Conservation (phyloP, 345 rosid species). For the Camelina hispida region DNA sequence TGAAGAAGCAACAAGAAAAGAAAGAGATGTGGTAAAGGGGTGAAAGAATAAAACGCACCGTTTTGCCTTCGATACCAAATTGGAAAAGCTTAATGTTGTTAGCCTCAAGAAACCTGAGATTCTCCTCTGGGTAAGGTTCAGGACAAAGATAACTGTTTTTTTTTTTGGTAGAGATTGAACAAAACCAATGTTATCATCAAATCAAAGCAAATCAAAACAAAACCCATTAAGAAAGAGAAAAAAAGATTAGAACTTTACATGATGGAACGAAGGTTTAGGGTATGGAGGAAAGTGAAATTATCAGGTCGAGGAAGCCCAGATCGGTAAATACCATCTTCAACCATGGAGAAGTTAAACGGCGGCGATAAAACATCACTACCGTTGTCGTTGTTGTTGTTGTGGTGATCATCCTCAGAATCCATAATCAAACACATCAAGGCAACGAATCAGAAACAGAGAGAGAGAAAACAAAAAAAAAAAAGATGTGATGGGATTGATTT, state of each 20-base stretch:
- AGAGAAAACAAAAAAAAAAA: not conserved
- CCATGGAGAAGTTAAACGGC: slow-evolving; percentile 80
- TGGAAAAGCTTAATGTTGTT: slow-evolving; percentile 71
- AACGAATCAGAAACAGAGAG: not conserved
- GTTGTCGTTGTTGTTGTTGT: slow-evolving; percentile 12
- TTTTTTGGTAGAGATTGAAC: slow-evolving; percentile 8
- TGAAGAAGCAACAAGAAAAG: not conserved
- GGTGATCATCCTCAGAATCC: slow-evolving; percentile 33
- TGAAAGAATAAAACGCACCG: slow-evolving; percentile 44
- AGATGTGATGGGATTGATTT: slow-evolving; percentile 18
- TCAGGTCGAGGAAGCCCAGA: slow-evolving; percentile 67
- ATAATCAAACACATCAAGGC: slow-evolving; percentile 48
- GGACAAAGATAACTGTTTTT: slow-evolving; percentile 74
- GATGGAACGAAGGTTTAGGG: slow-evolving; percentile 79
- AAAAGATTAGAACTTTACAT: slow-evolving; percentile 50
- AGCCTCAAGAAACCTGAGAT: slow-evolving; percentile 59
- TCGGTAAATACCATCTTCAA: slow-evolving; percentile 78
- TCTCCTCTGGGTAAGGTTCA: slow-evolving; percentile 84
- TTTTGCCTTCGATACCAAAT: slow-evolving; percentile 79
- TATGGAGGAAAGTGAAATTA: slow-evolving; percentile 62
- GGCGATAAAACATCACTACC: slow-evolving; percentile 45
- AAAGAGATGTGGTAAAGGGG: not conserved
- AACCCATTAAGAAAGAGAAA: not conserved
- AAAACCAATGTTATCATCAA: not conserved
- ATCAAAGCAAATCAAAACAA: not conserved